Evolutionary conservation across 345 rosid species (phyloP).

Genomic region (Hypericum perforatum): DNA sequence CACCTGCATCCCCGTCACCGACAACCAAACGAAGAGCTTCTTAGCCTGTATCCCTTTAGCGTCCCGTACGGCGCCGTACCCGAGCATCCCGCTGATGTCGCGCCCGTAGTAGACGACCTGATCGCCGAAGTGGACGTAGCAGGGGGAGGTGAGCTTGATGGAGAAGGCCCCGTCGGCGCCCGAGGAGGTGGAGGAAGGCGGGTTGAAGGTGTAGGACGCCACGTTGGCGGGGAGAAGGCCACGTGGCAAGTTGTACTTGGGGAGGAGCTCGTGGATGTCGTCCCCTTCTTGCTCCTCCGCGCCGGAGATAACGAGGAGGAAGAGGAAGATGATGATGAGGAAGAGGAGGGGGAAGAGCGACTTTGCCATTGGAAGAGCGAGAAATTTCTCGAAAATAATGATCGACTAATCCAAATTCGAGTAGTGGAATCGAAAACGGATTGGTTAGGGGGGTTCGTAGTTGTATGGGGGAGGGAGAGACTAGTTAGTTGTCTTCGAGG

Average conservation of each 20-base stretch:
- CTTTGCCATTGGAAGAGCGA: too few species aligned
- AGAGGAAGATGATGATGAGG: too few species aligned
- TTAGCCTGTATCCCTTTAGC: constrained; percentile 62
- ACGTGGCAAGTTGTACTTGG: constrained; percentile 49
- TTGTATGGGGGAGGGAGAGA: too few species aligned
- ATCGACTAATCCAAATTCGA: too few species aligned
- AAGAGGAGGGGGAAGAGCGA: too few species aligned
- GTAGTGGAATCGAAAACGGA: too few species aligned
- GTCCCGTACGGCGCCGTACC: constrained; percentile 43
- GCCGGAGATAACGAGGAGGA: too few species aligned
- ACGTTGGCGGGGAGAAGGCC: constrained; percentile 60
- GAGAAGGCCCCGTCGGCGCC: constrained; percentile 38
- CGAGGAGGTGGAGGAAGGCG: constrained; percentile 38
- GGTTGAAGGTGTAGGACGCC: constrained; percentile 39
- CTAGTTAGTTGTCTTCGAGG: too few species aligned
- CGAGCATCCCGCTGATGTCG: constrained; percentile 46
- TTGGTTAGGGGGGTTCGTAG: too few species aligned
- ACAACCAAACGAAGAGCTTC: constrained; percentile 52
- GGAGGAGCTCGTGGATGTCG: constrained; percentile 68
- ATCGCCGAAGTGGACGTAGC: constrained; percentile 49
- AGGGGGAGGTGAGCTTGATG: constrained; percentile 26
- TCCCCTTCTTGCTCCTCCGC: too few species aligned
- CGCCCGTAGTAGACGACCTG: constrained; percentile 42
- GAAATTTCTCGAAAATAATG: too few species aligned
- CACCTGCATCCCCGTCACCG: constrained; percentile 49